phyloP scores from a whole-genome alignment of 805 yeast genomes.

The Suhomyces prunicola region DNA sequence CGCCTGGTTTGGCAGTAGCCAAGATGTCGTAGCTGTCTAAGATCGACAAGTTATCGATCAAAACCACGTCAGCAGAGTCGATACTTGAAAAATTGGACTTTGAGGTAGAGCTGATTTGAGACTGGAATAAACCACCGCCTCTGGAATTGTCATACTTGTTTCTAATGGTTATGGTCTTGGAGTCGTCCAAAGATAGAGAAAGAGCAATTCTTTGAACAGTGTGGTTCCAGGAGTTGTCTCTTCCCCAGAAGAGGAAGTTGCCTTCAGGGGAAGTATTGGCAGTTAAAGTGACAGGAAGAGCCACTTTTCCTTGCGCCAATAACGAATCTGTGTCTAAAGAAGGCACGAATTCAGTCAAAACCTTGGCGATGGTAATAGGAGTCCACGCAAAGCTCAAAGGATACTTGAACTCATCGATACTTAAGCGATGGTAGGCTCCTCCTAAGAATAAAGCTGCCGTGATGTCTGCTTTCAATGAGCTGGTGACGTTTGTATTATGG shows the following conservation, averaged over 20 bases:
- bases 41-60: constrained; percentile 60
- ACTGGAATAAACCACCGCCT: constrained; percentile 72
- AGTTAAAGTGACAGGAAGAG: constrained; percentile 16
- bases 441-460: constrained; percentile 64
- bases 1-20: constrained; percentile 54
- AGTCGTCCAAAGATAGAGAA: constrained; percentile 61
- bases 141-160: constrained; percentile 69
- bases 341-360: constrained; percentile 43
- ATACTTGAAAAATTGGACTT: constrained; percentile 50
- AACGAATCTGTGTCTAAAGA: constrained; percentile 25
- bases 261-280: constrained; percentile 44
- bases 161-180: constrained; percentile 51
- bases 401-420: constrained; percentile 52
- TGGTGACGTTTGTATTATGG: constrained; percentile 31
- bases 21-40: constrained; percentile 60
- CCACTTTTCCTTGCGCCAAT: constrained; percentile 13
- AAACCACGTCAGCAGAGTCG: constrained; percentile 59
- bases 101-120: constrained; percentile 52
- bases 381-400: constrained; percentile 56
- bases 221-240: constrained; percentile 54
- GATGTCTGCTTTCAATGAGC: constrained; percentile 65
- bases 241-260: constrained; percentile 59
- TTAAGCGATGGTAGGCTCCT: constrained; percentile 35
- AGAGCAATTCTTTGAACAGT: constrained; percentile 67
- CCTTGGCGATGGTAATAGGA: constrained; percentile 47